A percentile compares a stretch with the other conserved stretches of the same genome.
Evolutionary conservation across 345 rosid genomes (phyloP).

Genomic region (Cardiospermum halicacabum): DNA sequence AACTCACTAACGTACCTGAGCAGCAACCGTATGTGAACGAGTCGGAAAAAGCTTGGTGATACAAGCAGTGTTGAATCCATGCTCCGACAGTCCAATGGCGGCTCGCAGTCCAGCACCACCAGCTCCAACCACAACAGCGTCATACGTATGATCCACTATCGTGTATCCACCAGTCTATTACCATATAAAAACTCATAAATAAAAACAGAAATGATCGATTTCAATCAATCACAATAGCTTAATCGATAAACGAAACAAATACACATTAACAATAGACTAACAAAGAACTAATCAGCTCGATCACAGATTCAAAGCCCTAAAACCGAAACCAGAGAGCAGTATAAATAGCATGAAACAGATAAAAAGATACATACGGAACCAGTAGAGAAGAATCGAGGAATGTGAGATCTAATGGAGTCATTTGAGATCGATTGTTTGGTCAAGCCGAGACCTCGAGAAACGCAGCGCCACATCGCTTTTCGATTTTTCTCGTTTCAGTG

Average conservation of each 20-base stretch:
- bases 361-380: slow-evolving; percentile 48
- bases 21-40: slow-evolving; percentile 97
- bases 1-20: slow-evolving; percentile 52
- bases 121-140: slow-evolving; percentile 95
- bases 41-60: slow-evolving; percentile 97
- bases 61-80: slow-evolving; percentile 99
- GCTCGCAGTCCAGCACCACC: slow-evolving; percentile 99
- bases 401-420: slow-evolving; percentile 52
- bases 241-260: background rate
- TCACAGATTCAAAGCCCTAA: background rate
- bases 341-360: background rate
- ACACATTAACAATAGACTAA: background rate
- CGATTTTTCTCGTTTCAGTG: background rate
- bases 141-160: slow-evolving; percentile 90
- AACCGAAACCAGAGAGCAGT: background rate
- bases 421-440: slow-evolving; percentile 43
- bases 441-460: slow-evolving; percentile 77
- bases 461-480: slow-evolving; percentile 93
- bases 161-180: slow-evolving; percentile 59
- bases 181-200: background rate
- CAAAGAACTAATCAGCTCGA: background rate
- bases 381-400: slow-evolving; percentile 67
- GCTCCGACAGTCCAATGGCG: slow-evolving; percentile 96
- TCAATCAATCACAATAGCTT: background rate
- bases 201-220: slow-evolving; percentile 4